Conservation (phyloP, 2,329 filamentous ascomycete genomes). For the Aspergillus sp. region DNA sequence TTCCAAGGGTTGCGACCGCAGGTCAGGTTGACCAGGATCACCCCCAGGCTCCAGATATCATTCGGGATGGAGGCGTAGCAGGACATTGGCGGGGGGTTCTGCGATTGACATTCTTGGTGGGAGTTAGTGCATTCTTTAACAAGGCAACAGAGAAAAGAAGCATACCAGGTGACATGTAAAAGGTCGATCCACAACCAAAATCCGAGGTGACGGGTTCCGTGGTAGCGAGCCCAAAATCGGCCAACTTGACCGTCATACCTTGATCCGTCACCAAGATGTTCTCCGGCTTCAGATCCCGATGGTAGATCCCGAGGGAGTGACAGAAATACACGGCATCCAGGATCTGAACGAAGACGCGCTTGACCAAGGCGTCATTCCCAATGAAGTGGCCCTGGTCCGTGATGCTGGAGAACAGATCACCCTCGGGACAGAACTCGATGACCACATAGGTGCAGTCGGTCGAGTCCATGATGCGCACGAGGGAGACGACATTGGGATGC, state of each 20-base stretch:
- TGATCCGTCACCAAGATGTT: slow-evolving; percentile 89
- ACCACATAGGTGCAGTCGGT: slow-evolving; percentile 92
- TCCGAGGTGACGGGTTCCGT: slow-evolving; percentile 76
- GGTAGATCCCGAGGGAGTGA: slow-evolving; percentile 88
- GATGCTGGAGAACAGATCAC: slow-evolving; percentile 95
- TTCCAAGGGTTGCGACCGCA: slow-evolving; percentile 99
- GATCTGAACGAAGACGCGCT: slow-evolving; percentile 85
- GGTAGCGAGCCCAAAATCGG: slow-evolving; percentile 94
- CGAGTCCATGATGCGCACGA: slow-evolving; percentile 88
- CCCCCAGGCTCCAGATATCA: slow-evolving; percentile 96
- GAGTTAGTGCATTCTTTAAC: slow-evolving; percentile 4
- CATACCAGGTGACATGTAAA: slow-evolving; percentile 99
- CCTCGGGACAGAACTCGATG: slow-evolving; percentile 93
- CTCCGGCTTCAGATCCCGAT: slow-evolving; percentile 95
- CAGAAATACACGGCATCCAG: slow-evolving; percentile 94
- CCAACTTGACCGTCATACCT: slow-evolving; percentile 85
- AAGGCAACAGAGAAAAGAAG: slow-evolving; percentile 15
- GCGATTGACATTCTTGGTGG: slow-evolving; percentile 75
- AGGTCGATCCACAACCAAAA: slow-evolving; percentile 95
- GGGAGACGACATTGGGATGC: slow-evolving; percentile 86
- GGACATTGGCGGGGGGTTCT: slow-evolving; percentile 58
- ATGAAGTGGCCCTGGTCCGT: slow-evolving; percentile 91
- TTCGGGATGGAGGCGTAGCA: slow-evolving; percentile 90
- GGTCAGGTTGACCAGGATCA: slow-evolving; percentile 93
- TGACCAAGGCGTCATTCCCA: slow-evolving; percentile 81